Base-by-base conservation (phyloP, 148 eudicot species). In the Vaccinium macrocarpon region DNA sequence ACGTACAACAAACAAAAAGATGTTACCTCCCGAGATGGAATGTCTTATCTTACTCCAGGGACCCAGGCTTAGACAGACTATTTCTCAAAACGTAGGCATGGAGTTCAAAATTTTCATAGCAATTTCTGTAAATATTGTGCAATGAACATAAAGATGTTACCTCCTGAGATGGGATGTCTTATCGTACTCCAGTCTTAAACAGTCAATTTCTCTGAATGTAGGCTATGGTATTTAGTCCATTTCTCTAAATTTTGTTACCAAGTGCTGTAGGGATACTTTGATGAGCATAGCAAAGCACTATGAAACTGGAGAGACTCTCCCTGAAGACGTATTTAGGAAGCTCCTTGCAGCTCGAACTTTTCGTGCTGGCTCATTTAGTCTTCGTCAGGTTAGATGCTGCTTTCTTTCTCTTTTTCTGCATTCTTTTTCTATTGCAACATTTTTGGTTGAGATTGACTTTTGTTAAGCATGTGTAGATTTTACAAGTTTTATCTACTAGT, bases 281-380 rank as follows among this genome's bases (percentile, higher is more conserved):
- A 93, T 97, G 98, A 91, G 98, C 83, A 92, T 97, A 56, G 98
- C 98, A 48, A 92, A 93, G 86, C 99, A 97, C 89, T 95, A 92
- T 83, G 98, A 95, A 93, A 92, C 90, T 80, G 98, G 95, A 73
- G 98, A 97, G 86, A 83, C 84, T 84, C 97, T 97, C 82, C 98
- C 97, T 74, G 99, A 97, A 83, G 98, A 90, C 42, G 91, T 97
- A 74, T 97, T 93, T 88, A 83, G 90, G 89, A 97, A 94, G 89
- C 94, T 97, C 83, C 93, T 95, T 84, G 98, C 98, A 9, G 98
- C 99, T 64, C 90, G 95, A 84, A 97, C 99, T 53, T 97, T 88
- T 84, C 94, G 96, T 89, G 98, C 99, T 49, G 99, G 99, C 85
- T 90, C 95, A 80, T 73, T 85, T 12, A 93, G 95, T 87, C 96